Evolutionary conservation across 1,284 basidiomycete species (phyloP).

Genomic region (Sphaerobolus stellatus): DNA sequence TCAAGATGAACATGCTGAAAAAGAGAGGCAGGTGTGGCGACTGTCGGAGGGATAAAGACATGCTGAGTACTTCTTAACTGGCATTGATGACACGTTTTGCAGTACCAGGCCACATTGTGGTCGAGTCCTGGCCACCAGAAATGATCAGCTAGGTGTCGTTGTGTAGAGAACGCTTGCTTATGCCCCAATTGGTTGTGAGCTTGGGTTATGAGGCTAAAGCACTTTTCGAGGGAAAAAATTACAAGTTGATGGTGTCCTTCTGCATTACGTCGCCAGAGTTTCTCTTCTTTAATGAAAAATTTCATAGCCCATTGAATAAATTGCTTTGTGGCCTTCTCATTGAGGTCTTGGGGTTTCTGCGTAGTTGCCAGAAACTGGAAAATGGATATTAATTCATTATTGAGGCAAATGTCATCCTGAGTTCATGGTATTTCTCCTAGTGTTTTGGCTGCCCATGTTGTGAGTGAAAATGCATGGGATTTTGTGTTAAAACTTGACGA

Average conservation of each 20-base stretch:
- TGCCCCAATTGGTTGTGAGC: not conserved
- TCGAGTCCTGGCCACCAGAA: constrained; percentile 5
- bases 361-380: not conserved
- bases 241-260: constrained; percentile 19
- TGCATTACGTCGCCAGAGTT: constrained; percentile 19
- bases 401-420: not conserved
- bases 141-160: not conserved
- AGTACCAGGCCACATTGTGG: constrained; percentile 1
- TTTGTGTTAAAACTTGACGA: not conserved
- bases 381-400: not conserved
- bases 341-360: not conserved
- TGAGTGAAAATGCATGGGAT: not conserved
- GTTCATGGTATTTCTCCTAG: not conserved
- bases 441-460: not conserved
- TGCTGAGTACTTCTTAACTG: not conserved
- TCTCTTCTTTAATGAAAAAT: constrained; percentile 22
- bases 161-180: not conserved
- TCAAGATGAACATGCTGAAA: not conserved
- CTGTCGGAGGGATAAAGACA: not conserved
- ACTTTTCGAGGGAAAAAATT: constrained; percentile 1
- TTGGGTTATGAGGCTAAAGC: constrained; percentile 17
- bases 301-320: constrained; percentile 17
- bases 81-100: not conserved
- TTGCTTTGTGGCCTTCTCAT: not conserved
- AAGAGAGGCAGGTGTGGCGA: not conserved